phyloP scores from a whole-genome alignment of 345 rosid species.

The Psidium friedrichsthalianum region DNA sequence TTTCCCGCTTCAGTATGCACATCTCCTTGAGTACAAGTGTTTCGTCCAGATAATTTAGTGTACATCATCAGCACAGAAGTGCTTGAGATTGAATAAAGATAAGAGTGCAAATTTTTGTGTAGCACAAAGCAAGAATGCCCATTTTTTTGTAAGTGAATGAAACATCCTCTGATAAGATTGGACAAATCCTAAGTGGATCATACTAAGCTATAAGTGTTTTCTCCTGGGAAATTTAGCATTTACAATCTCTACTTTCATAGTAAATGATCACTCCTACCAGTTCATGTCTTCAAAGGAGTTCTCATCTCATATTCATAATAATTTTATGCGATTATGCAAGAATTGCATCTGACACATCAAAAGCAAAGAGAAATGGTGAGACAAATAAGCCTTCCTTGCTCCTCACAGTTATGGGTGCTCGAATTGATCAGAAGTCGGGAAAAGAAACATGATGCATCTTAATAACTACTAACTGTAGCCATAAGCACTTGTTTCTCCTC shows the following conservation, averaged over 20 bases:
- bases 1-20: conserved; percentile 8
- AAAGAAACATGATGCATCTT: not conserved
- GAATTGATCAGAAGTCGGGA: not conserved
- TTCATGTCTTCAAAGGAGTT: not conserved
- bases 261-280: not conserved
- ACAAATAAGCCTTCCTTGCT: not conserved
- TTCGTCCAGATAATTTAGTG: not conserved
- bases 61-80: not conserved
- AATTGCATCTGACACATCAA: not conserved
- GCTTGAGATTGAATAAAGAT: not conserved
- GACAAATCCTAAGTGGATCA: not conserved
- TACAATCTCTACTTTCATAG: not conserved
- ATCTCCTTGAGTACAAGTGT: not conserved
- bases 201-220: not conserved
- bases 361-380: not conserved
- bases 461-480: not conserved
- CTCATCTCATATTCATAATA: not conserved
- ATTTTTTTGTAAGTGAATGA: not conserved
- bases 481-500: not conserved
- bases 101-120: not conserved
- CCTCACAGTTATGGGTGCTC: not conserved
- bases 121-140: not conserved
- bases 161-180: not conserved
- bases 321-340: not conserved
- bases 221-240: not conserved